Base-by-base conservation (phyloP, 2,329 filamentous ascomycete species). In the Alternaria sp. region DNA sequence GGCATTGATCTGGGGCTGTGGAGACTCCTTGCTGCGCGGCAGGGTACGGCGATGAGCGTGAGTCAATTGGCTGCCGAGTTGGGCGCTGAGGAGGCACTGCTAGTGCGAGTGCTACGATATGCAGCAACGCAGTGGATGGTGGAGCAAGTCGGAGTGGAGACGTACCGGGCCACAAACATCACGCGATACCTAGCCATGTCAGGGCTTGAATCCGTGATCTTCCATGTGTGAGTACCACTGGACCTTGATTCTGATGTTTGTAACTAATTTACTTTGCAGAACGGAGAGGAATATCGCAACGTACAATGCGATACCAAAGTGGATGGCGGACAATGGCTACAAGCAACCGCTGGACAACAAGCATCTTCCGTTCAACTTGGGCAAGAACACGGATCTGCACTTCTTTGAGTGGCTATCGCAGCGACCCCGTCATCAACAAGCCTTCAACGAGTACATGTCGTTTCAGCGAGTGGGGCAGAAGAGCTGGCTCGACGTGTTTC, bases 381-480 rank as follows among this genome's bases (percentile, higher is more conserved):
- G 58, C 10, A 49, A 56, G 30, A 57, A 61, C 32, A 61, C 58
- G 5, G 23, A 57, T 5, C 32, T 61, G 17, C 58, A 61, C 45
- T 57, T 61, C 17, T 61, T 61, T 7, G 58, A 61, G 36, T 61
- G 58, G 58, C 32, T 61, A 12, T 61, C 58, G 15, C 58, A 57
- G 15, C 58, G 58, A 10, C 58, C 58, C 10, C 51, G 52, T 3
- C 58, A 61, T 13, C 58, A 61, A 23, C 30, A 57, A 11, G 58
- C 58, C 15, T 61, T 61, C 52, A 61, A 61, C 17, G 58, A 61
- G n/a, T 61, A 61, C 52, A 61, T 61, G 58, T 57, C 52, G 2
- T 57, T 61, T n/a, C 58, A 61, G 32, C 52, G 58, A 10, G 58
- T 61, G 8, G 58, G 58, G 8, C 58, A 61, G 17, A 50, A 61